These are phyloP conservation scores for Salvia rosmarinus DNA, from an alignment of 257 asterid genomes.

Conservation along the genomic window DNA sequence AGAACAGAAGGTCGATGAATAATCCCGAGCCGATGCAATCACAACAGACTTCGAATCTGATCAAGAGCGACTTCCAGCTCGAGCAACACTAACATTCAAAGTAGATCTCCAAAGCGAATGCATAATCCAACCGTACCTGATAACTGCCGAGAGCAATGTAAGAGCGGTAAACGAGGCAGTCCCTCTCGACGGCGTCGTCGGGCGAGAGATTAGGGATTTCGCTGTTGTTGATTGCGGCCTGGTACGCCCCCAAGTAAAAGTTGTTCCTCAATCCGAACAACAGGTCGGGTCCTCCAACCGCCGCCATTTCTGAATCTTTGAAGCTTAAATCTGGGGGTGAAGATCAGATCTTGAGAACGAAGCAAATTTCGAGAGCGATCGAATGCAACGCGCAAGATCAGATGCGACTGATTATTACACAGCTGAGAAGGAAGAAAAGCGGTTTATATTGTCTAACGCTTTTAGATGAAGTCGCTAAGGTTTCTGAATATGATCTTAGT, in stretches of 20 bases:
- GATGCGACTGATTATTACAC: constrained; percentile 25
- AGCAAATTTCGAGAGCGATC: constrained; percentile 26
- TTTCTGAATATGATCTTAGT: neutral
- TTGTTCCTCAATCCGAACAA: constrained; percentile 85
- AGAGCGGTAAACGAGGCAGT: constrained; percentile 78
- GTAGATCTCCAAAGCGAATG: constrained; percentile 34
- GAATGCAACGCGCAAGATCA: constrained; percentile 15
- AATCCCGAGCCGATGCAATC: neutral
- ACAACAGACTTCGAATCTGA: constrained; percentile 10
- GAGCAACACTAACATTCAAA: constrained; percentile 20
- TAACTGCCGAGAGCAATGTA: constrained; percentile 88
- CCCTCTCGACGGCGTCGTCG: constrained; percentile 82
- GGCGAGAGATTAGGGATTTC: constrained; percentile 81
- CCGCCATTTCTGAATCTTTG: constrained; percentile 42
- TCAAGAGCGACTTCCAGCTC: constrained; percentile 25
- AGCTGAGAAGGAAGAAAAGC: constrained; percentile 12
- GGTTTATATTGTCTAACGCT: neutral
- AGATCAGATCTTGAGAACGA: constrained; percentile 44
- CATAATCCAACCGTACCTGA: constrained; percentile 52
- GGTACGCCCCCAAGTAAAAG: constrained; percentile 90
- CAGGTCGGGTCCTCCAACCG: constrained; percentile 82
- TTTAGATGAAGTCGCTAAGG: neutral
- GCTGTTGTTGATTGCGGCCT: constrained; percentile 96
- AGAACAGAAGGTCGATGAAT: constrained; percentile 23
- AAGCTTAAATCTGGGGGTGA: constrained; percentile 18